Percentiles rank a stretch among this genome's conserved stretches.
Conservation (phyloP, 148 eudicot genomes). For the Euryodendron excelsum region DNA sequence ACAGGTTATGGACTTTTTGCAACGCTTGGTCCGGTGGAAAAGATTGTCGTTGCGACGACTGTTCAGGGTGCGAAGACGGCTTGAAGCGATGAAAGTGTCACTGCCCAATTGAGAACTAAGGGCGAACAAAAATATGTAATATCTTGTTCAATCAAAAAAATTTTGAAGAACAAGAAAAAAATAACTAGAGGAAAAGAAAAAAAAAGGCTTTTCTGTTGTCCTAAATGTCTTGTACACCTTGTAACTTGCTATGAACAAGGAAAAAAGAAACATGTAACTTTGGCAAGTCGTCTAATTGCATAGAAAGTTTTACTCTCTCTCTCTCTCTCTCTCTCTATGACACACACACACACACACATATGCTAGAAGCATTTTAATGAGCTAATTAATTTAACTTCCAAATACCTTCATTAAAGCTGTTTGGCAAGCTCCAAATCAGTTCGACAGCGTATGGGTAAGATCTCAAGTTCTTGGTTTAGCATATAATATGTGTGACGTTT, state of each 20-base stretch:
- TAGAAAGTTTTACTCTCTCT: neutral
- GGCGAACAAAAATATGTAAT: neutral
- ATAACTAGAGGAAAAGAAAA: neutral
- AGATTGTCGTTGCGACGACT: slow-evolving; percentile 38
- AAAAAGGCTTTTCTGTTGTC: neutral
- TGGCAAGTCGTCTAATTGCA: slow-evolving; percentile 16
- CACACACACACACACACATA: too few relatives aligned
- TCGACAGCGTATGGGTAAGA: neutral
- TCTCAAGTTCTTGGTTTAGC: neutral
- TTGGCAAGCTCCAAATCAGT: neutral
- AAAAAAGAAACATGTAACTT: slow-evolving; percentile 2
- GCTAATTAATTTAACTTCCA: neutral
- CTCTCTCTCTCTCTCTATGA: neutral
- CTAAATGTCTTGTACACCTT: slow-evolving; percentile 21
- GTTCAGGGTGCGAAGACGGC: slow-evolving; percentile 24
- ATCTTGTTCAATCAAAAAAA: neutral
- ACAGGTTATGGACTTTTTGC: slow-evolving; percentile 75
- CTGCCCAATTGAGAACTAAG: neutral
- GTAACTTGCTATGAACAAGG: slow-evolving; percentile 28
- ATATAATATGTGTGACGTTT: too few relatives aligned
- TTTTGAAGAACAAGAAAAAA: too few relatives aligned
- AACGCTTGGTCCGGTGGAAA: slow-evolving; percentile 69
- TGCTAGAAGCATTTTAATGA: too few relatives aligned
- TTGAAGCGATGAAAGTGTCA: slow-evolving; percentile 26
- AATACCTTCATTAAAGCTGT: neutral